Conservation (phyloP, 345 rosid species). For the Jatropha curcas region DNA sequence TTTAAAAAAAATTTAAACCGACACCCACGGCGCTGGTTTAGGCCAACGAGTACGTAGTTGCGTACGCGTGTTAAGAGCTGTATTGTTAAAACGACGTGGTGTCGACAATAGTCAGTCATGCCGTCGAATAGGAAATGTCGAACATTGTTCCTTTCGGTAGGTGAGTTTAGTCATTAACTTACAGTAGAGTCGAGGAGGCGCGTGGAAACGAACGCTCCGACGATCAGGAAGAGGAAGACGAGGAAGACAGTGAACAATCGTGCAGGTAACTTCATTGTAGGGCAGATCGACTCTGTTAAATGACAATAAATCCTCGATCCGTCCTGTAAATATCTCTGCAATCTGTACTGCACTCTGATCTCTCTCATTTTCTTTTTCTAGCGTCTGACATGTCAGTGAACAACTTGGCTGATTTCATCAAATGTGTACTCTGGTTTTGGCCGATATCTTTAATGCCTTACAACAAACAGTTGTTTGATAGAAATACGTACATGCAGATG, state of each 20-base stretch:
- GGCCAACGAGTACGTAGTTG: no score
- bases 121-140: no score
- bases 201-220: constrained; percentile 69
- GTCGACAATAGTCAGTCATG: no score
- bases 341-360: constrained; percentile 9
- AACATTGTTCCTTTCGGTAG: neutral
- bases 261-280: constrained; percentile 41
- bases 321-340: constrained; percentile 24
- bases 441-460: neutral
- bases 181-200: constrained; percentile 61
- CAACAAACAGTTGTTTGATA: no score
- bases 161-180: constrained; percentile 12
- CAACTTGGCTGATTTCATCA: neutral
- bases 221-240: constrained; percentile 50
- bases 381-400: neutral
- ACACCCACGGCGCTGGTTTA: constrained; percentile 3
- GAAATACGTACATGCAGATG: no score
- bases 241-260: constrained; percentile 43
- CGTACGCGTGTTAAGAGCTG: no score
- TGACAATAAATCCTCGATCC: constrained; percentile 39
- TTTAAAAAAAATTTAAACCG: constrained; percentile 13
- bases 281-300: constrained; percentile 43
- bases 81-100: no score
- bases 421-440: neutral
- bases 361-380: constrained; percentile 24